These are phyloP conservation scores for Fraxinus nigra DNA, from an alignment of 305 asterid species.

Conservation along the genomic window DNA sequence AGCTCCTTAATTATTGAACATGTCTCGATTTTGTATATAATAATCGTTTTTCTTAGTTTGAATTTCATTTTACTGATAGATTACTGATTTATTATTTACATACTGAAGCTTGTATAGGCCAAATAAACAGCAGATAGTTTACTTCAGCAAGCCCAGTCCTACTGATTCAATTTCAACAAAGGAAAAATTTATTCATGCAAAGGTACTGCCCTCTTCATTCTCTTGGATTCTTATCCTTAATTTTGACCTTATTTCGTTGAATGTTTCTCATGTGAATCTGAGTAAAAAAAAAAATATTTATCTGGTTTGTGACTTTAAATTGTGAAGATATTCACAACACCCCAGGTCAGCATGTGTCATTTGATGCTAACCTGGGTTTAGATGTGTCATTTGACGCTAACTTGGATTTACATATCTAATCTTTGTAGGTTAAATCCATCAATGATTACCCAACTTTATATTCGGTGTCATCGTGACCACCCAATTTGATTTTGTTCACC, in stretches of 20 bases:
- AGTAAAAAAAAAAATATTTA: background rate
- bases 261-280: background rate
- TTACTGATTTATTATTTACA: constrained; percentile 29
- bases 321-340: background rate
- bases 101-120: constrained; percentile 65
- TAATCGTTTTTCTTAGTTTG: background rate
- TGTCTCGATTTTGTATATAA: background rate
- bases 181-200: constrained; percentile 92
- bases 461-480: background rate
- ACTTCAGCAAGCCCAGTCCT: constrained; percentile 78
- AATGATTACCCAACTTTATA: background rate
- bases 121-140: constrained; percentile 58
- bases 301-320: background rate
- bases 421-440: background rate
- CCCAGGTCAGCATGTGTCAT: background rate
- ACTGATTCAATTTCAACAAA: constrained; percentile 74
- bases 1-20: constrained; percentile 14
- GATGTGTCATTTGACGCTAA: background rate
- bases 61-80: constrained; percentile 9
- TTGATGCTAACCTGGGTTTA: background rate
- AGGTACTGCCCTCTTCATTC: constrained; percentile 43
- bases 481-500: background rate
- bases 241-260: background rate
- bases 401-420: background rate
- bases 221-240: constrained; percentile 4